Conservation (phyloP, 345 rosid species). For the Salix arbutifolia region DNA sequence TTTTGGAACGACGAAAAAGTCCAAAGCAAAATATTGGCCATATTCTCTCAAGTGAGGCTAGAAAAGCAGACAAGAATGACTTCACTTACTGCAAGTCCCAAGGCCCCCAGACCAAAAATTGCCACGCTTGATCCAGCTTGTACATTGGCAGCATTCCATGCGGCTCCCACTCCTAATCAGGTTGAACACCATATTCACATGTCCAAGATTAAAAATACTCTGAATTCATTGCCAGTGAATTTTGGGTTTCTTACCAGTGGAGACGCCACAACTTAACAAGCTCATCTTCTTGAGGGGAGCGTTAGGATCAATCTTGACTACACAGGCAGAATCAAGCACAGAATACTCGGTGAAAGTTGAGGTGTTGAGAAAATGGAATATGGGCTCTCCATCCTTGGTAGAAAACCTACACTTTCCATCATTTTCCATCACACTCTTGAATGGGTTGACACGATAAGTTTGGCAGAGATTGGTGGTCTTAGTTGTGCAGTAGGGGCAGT, state of each 20-base stretch:
- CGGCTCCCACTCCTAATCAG: slow-evolving; percentile 60
- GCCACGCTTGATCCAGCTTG: slow-evolving; percentile 58
- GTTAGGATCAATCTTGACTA: slow-evolving; percentile 44
- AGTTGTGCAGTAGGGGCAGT: slow-evolving; percentile 45
- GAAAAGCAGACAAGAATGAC: too few relatives aligned
- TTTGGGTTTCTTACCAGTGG: slow-evolving; percentile 42
- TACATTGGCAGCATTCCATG: slow-evolving; percentile 58
- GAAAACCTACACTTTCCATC: slow-evolving; percentile 59
- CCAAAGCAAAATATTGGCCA: not conserved
- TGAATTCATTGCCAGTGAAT: not conserved
- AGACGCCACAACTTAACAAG: slow-evolving; percentile 65
- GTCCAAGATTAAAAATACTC: not conserved
- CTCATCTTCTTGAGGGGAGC: slow-evolving; percentile 53
- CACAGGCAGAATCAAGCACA: slow-evolving; percentile 53
- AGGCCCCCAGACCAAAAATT: slow-evolving; percentile 60
- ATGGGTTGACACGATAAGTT: slow-evolving; percentile 43
- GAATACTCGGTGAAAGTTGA: slow-evolving; percentile 70
- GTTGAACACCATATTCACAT: not conserved
- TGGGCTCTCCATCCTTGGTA: slow-evolving; percentile 38
- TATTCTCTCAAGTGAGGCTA: not conserved
- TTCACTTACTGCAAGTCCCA: slow-evolving; percentile 66
- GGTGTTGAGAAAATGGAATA: slow-evolving; percentile 61
- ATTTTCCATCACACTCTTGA: slow-evolving; percentile 47
- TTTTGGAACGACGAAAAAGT: too few relatives aligned
- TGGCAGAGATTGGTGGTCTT: slow-evolving; percentile 46